These are phyloP conservation scores for Yamadazyma diddensiae DNA, from an alignment of 1,139 yeast species.

Conservation along the genomic window DNA sequence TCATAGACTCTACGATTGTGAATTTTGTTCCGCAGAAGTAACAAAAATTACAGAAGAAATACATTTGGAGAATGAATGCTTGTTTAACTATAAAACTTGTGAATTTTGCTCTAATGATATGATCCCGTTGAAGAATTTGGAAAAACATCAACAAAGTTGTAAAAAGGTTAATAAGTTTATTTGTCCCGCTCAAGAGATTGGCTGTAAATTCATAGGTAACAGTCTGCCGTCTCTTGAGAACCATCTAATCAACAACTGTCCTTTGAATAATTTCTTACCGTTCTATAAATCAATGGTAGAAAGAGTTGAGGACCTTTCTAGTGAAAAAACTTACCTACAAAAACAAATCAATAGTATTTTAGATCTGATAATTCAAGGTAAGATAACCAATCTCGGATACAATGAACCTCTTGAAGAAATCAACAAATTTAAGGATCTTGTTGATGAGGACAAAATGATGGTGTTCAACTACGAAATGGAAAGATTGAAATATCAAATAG, in stretches of 20 bases:
- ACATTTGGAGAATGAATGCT: conserved; percentile 42
- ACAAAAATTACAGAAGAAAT: conserved; percentile 25
- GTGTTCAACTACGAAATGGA: conserved; percentile 39
- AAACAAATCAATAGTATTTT: conserved; percentile 45
- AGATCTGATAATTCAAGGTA: conserved; percentile 50
- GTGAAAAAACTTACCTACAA: conserved; percentile 33
- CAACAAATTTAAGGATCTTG: conserved; percentile 21
- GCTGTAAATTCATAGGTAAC: conserved; percentile 41
- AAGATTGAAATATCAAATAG: conserved; percentile 40
- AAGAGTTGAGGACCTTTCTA: conserved; percentile 18
- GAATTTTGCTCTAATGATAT: conserved; percentile 40
- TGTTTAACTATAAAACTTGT: conserved; percentile 37
- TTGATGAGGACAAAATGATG: conserved; percentile 31
- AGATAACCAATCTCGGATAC: conserved; percentile 50
- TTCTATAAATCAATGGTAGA: conserved; percentile 20
- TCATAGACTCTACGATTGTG: conserved; percentile 37
- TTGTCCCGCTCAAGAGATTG: conserved; percentile 42
- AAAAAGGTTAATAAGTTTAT: conserved; percentile 27
- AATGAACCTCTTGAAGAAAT: conserved; percentile 48
- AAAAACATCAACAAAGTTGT: conserved; percentile 36
- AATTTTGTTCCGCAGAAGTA: conserved; percentile 35
- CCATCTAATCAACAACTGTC: conserved; percentile 35
- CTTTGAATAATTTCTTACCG: conserved; percentile 31
- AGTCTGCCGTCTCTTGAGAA: conserved; percentile 39
- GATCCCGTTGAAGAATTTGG: conserved; percentile 33